A percentile compares a stretch with the other conserved stretches of the same genome.
These are phyloP conservation scores for Lipomyces orientalis DNA, from an alignment of 805 yeast genomes.

Conservation along the genomic window DNA sequence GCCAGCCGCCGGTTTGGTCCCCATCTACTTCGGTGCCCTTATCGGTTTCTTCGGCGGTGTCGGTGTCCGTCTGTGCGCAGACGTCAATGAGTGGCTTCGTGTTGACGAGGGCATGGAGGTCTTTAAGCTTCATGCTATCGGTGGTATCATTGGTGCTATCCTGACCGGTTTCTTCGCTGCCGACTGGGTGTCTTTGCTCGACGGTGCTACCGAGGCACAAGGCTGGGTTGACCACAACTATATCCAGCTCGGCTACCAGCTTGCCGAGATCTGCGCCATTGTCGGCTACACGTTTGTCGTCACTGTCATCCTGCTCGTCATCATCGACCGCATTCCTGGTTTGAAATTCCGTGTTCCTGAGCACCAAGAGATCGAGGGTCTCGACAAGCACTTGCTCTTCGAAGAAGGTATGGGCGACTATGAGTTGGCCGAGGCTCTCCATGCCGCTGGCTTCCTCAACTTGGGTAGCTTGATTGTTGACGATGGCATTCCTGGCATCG, in stretches of 20 bases:
- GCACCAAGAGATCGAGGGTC: conserved; percentile 87
- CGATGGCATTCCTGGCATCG: conserved; percentile 25
- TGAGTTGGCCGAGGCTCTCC: conserved; percentile 32
- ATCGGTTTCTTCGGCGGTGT: conserved; percentile 67
- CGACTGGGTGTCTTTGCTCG: conserved; percentile 76
- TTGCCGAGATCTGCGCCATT: conserved; percentile 75
- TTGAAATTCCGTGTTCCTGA: conserved; percentile 80
- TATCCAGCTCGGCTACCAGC: conserved; percentile 84
- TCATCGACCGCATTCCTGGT: conserved; percentile 78
- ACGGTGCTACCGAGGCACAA: conserved; percentile 57
- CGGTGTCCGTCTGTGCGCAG: conserved; percentile 32
- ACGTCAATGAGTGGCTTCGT: conserved; percentile 54
- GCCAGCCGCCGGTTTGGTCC: conserved; percentile 96
- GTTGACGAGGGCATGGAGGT: conserved; percentile 97
- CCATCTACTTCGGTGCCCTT: conserved; percentile 84
- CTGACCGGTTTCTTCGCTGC: conserved; percentile 93
- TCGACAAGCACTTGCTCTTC: conserved; percentile 58
- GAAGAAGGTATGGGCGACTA: conserved; percentile 38
- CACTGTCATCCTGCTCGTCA: conserved; percentile 68
- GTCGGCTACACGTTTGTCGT: conserved; percentile 77
- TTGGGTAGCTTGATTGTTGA: conserved; percentile 13
- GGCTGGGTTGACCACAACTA: conserved; percentile 85
- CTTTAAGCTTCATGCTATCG: conserved; percentile 89
- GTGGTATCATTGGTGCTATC: conserved; percentile 80
- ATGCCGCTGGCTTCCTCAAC: conserved; percentile 26